Percentiles rank a stretch among this genome's conserved stretches.
phyloP scores from a whole-genome alignment of 2,329 filamentous ascomycete species.

The Trichoderma sp. region DNA sequence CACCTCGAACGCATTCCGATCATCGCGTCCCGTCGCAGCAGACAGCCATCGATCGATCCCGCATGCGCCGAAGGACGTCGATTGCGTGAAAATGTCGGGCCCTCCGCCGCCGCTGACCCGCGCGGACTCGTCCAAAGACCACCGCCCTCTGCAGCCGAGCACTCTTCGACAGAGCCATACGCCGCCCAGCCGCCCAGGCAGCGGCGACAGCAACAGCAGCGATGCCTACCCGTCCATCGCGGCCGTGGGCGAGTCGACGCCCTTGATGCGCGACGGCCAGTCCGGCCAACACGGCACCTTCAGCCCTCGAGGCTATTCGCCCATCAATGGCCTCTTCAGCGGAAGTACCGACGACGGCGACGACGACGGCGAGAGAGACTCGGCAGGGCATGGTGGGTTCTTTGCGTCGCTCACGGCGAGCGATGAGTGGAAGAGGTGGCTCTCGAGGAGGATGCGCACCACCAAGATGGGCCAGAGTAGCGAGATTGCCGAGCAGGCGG shows the following conservation, averaged over 20 bases:
- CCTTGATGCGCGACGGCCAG: slow-evolving; percentile 50
- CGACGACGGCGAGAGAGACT: slow-evolving; percentile 40
- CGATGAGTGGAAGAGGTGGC: slow-evolving; percentile 53
- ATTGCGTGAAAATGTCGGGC: slow-evolving; percentile 31
- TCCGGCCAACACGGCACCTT: slow-evolving; percentile 70
- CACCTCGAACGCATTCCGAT: background rate
- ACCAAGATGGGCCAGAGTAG: slow-evolving; percentile 74
- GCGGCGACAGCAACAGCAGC: slow-evolving; percentile 30
- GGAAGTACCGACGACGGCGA: slow-evolving; percentile 37
- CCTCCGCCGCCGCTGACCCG: slow-evolving; percentile 36
- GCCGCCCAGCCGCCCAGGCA: slow-evolving; percentile 35
- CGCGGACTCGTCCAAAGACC: slow-evolving; percentile 40
- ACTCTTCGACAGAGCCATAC: slow-evolving; percentile 51
- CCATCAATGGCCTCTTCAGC: slow-evolving; percentile 41
- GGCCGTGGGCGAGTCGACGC: slow-evolving; percentile 47
- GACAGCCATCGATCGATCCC: slow-evolving; percentile 1
- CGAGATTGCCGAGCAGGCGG: slow-evolving; percentile 70
- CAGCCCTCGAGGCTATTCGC: slow-evolving; percentile 64
- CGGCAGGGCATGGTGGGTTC: slow-evolving; percentile 41
- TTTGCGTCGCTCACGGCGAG: slow-evolving; percentile 44
- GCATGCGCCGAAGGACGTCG: slow-evolving; percentile 14
- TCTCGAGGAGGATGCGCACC: slow-evolving; percentile 55
- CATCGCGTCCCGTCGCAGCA: background rate
- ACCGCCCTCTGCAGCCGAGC: slow-evolving; percentile 50
- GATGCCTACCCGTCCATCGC: slow-evolving; percentile 25